A percentile compares a stretch with the other conserved stretches of the same genome.
Conservation (phyloP, 2,329 filamentous ascomycete species). For the Colletotrichum aenigma region DNA sequence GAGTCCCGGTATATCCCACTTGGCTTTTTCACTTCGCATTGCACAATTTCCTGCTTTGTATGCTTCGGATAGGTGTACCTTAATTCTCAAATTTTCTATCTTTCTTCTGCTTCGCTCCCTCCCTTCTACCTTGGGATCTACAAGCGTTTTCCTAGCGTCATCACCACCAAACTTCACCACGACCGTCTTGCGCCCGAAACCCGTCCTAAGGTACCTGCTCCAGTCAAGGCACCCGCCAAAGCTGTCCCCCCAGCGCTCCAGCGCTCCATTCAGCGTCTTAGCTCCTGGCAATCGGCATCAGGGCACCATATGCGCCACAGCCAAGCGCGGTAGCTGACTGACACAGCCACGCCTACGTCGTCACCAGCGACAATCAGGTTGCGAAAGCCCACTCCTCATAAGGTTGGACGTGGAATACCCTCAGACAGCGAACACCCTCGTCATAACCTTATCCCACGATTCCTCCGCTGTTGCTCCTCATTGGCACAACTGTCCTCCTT, state of each 20-base stretch:
- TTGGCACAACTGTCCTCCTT: neutral
- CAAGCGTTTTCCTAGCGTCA: neutral
- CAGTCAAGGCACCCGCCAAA: neutral
- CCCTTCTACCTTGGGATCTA: neutral
- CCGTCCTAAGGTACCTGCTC: neutral
- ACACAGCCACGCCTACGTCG: slow-evolving; percentile 34
- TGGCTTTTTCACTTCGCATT: neutral
- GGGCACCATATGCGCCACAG: slow-evolving; percentile 21
- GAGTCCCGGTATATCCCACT: neutral
- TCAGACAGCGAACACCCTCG: slow-evolving; percentile 14
- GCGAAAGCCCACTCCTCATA: slow-evolving; percentile 21
- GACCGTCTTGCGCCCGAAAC: neutral
- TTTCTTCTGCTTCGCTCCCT: neutral
- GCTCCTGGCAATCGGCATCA: slow-evolving; percentile 1
- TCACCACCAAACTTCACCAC: neutral
- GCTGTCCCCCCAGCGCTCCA: neutral
- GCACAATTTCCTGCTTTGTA: neutral
- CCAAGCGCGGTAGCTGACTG: slow-evolving; percentile 19
- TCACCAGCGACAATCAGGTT: slow-evolving; percentile 30
- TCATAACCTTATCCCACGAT: slow-evolving; percentile 10
- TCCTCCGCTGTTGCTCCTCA: neutral
- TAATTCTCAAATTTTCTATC: neutral
- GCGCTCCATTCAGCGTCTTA: slow-evolving; percentile 4
- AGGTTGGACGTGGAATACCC: slow-evolving; percentile 21
- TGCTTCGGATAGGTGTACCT: neutral